Evolutionary conservation across 2,329 filamentous ascomycete genomes (phyloP).

Genomic region (Fusarium subtropicale): DNA sequence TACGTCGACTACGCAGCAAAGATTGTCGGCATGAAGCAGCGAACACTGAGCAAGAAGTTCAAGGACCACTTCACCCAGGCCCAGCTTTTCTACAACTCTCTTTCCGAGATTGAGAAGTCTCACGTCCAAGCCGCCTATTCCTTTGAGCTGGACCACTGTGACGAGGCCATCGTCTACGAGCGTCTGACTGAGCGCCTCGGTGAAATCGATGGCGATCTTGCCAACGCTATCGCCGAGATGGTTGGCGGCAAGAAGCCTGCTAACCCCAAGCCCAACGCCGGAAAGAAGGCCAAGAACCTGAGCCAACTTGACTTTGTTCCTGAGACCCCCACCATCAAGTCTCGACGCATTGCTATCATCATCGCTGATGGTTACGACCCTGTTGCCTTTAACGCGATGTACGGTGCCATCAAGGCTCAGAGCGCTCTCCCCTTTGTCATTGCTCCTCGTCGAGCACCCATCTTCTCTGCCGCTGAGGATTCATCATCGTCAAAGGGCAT

Average conservation of each 20-base stretch:
- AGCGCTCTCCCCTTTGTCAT: slow-evolving; percentile 79
- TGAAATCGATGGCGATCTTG: slow-evolving; percentile 78
- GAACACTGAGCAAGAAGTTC: slow-evolving; percentile 78
- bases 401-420: slow-evolving; percentile 70
- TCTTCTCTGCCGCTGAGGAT: slow-evolving; percentile 71
- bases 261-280: slow-evolving; percentile 69
- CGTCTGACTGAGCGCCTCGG: slow-evolving; percentile 74
- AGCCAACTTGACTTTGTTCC: slow-evolving; percentile 77
- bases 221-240: slow-evolving; percentile 74
- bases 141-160: slow-evolving; percentile 85
- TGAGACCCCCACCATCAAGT: slow-evolving; percentile 72
- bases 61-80: slow-evolving; percentile 81
- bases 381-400: slow-evolving; percentile 72
- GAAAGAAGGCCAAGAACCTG: slow-evolving; percentile 73
- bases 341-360: slow-evolving; percentile 78
- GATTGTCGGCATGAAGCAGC: slow-evolving; percentile 75
- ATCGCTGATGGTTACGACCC: slow-evolving; percentile 82
- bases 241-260: slow-evolving; percentile 73
- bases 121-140: slow-evolving; percentile 77
- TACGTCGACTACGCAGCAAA: slow-evolving; percentile 75
- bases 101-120: slow-evolving; percentile 75
- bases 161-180: slow-evolving; percentile 80
- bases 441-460: slow-evolving; percentile 72
- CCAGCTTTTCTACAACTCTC: slow-evolving; percentile 84
- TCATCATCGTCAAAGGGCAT: slow-evolving; percentile 65